These are phyloP conservation scores for Heritiera fomes DNA, from an alignment of 345 rosid genomes.

Conservation along the genomic window DNA sequence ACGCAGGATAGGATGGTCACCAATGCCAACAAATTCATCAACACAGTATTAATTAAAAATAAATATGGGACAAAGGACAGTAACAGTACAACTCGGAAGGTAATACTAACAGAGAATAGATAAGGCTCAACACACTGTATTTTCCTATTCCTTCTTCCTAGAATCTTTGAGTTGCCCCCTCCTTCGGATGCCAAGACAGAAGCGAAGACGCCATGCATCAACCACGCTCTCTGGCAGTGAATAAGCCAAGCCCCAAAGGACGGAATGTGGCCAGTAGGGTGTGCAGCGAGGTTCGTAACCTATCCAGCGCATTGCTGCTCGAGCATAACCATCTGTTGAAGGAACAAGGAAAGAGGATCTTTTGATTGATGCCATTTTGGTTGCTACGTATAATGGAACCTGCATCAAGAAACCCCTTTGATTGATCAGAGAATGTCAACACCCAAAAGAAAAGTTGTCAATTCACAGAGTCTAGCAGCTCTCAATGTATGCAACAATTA, in stretches of 20 bases:
- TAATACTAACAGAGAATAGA: background rate
- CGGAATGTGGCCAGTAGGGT: slow-evolving; percentile 79
- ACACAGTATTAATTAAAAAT: background rate
- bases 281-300: slow-evolving; percentile 76
- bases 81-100: background rate
- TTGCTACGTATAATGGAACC: slow-evolving; percentile 83
- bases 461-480: background rate
- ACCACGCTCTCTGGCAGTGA: slow-evolving; percentile 50
- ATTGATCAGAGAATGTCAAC: slow-evolving; percentile 5
- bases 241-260: slow-evolving; percentile 52
- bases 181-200: slow-evolving; percentile 57
- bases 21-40: background rate
- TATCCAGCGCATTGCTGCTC: slow-evolving; percentile 60
- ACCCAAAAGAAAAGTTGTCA: background rate
- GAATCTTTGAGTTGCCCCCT: slow-evolving; percentile 72
- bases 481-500: background rate
- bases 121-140: background rate
- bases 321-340: slow-evolving; percentile 66
- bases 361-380: slow-evolving; percentile 76
- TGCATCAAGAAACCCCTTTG: slow-evolving; percentile 26
- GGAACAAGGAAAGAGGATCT: slow-evolving; percentile 74
- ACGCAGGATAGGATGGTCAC: background rate
- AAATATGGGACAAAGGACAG: background rate
- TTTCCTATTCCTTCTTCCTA: slow-evolving; percentile 54
- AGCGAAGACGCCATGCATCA: slow-evolving; percentile 52